Evolutionary conservation across 495 filamentous ascomycete species (phyloP), one percentile per base, ranked within the genome.

Genomic region (Penicillium dipodomyicola): DNA sequence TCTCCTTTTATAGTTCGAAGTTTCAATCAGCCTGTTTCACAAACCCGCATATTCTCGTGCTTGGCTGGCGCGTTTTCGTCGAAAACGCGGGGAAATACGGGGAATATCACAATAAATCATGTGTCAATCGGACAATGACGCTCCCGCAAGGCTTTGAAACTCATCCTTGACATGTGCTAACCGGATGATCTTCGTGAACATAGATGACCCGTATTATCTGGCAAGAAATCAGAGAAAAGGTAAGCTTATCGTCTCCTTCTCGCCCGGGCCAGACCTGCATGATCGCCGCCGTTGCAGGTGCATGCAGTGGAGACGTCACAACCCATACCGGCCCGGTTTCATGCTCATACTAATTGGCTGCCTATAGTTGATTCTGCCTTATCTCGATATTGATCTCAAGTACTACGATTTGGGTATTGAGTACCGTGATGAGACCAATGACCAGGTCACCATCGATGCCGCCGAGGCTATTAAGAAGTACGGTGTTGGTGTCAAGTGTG

Each of bases 381-480:
- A 92, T 79, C 88, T 98, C 40, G 90, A 95, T 67, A 82, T 98
- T 73, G 93, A 98, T 73, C 85, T 98, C 58, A 98, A 98, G 82
- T 98, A 98, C 85, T 97, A 97, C 78, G 94, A 98, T 70, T 77
- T 98, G 62, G 94, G 94, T 57, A 84, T 98, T 33, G 87, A 90
- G 72, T 95, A 95, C 80, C 90, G 94, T 70, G 92, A 98, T 69
- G 72, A 95, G 80, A 98, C 94, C 68, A 86, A 96, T 67, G 94
- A 98, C 73, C 80, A 96, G 78, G 92, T 98, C 72, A 98, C 94
- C 50, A 65, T 89, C 61, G 93, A 97, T 66, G 87, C 92, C 51
- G 94, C 94, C 42, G 92, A 96, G 77, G 94, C 94, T 27, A 97
- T 97, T 78, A 91, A 96, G 82, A 95, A 96, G 81, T 96, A 97